phyloP scores from a whole-genome alignment of 768 basidiomycete species.

The Suillus sp. region DNA sequence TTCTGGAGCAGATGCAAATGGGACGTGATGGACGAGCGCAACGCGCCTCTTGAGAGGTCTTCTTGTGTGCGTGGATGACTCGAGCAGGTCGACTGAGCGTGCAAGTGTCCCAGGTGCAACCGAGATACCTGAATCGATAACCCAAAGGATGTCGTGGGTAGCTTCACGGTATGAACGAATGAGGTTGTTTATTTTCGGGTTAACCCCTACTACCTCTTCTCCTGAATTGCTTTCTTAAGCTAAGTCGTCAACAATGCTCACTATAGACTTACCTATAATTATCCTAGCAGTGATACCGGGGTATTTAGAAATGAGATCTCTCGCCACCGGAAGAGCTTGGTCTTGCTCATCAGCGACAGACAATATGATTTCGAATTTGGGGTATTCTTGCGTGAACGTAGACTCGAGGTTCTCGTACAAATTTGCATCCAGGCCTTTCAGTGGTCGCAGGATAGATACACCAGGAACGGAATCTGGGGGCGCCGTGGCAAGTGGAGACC shows the following conservation, averaged over 20 bases:
- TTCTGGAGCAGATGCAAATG: slow-evolving; percentile 78
- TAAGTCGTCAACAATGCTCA: slow-evolving; percentile 4
- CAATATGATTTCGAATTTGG: slow-evolving; percentile 88
- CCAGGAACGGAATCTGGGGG: slow-evolving; percentile 62
- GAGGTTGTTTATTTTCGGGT: slow-evolving; percentile 98
- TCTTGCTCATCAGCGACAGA: slow-evolving; percentile 89
- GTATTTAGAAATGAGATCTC: slow-evolving; percentile 76
- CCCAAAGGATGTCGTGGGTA: slow-evolving; percentile 89
- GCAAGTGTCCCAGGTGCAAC: slow-evolving; percentile 78
- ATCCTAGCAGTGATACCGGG: slow-evolving; percentile 72
- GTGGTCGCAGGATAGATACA: slow-evolving; percentile 90
- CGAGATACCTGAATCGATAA: slow-evolving; percentile 93
- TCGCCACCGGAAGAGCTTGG: slow-evolving; percentile 83
- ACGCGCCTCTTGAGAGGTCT: slow-evolving; percentile 48
- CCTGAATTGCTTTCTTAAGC: slow-evolving; percentile 45
- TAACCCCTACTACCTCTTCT: slow-evolving; percentile 83
- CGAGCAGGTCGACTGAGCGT: slow-evolving; percentile 80
- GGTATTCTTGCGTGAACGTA: slow-evolving; percentile 89
- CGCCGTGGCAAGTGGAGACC: slow-evolving; percentile 59
- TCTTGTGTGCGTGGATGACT: slow-evolving; percentile 40
- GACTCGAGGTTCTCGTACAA: slow-evolving; percentile 96
- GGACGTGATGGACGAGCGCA: slow-evolving; percentile 94
- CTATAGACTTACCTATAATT: slow-evolving; percentile 55
- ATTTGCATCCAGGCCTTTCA: slow-evolving; percentile 94
- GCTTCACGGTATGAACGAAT: slow-evolving; percentile 82